Conservation (phyloP, 192 early-diverging fungal species). For the Coemansia erecta region DNA sequence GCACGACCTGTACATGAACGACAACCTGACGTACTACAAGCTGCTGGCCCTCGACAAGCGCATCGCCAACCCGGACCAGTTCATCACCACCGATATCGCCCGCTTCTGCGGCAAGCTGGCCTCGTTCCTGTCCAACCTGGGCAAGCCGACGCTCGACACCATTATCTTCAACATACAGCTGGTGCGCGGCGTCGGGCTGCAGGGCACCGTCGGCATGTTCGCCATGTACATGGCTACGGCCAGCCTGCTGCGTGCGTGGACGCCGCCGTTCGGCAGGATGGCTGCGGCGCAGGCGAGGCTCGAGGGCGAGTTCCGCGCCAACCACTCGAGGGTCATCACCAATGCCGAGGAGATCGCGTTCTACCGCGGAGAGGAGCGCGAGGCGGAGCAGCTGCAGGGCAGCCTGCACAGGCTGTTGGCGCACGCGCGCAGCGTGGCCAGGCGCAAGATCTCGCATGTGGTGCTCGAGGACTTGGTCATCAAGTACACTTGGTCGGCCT, state of each 20-base stretch:
- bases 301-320: constrained; percentile 93
- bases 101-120: constrained; percentile 87
- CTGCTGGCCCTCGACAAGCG: constrained; percentile 86
- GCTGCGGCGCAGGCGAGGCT: constrained; percentile 85
- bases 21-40: constrained; percentile 91
- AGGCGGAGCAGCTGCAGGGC: constrained; percentile 74
- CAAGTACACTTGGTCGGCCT: constrained; percentile 94
- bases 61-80: constrained; percentile 87
- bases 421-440: constrained; percentile 82
- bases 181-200: constrained; percentile 78
- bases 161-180: constrained; percentile 92
- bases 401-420: constrained; percentile 72
- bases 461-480: constrained; percentile 98
- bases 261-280: constrained; percentile 95
- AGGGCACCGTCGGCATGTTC: constrained; percentile 78
- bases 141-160: constrained; percentile 93
- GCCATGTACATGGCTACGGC: constrained; percentile 78
- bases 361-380: constrained; percentile 79
- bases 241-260: constrained; percentile 74
- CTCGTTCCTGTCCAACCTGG: constrained; percentile 87
- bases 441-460: constrained; percentile 77
- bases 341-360: constrained; percentile 97
- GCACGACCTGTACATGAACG: constrained; percentile 82
- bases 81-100: constrained; percentile 85
- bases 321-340: constrained; percentile 90